Evolutionary conservation across 2,329 filamentous ascomycete species (phyloP).

Genomic region (Stemphylium vesicarium): DNA sequence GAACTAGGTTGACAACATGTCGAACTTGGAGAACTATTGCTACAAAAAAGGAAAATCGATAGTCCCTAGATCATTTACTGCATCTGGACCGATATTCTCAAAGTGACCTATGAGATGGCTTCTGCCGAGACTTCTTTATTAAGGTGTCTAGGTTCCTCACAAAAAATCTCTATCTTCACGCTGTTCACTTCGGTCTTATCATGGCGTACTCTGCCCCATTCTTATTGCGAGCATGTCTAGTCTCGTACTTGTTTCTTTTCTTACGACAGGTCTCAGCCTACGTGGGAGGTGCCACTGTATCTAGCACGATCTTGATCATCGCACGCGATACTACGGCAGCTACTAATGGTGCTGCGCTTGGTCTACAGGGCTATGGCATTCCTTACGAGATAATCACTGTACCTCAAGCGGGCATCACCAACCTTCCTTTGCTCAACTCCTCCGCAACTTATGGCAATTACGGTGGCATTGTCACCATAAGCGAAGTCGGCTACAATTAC

Average conservation of each 20-base stretch:
- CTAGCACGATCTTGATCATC: slow-evolving; percentile 62
- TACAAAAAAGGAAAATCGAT: slow-evolving; percentile 38
- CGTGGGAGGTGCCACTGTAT: slow-evolving; percentile 36
- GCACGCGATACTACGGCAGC: slow-evolving; percentile 60
- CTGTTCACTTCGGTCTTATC: slow-evolving; percentile 23
- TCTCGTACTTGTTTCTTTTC: slow-evolving; percentile 32
- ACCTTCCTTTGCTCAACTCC: slow-evolving; percentile 60
- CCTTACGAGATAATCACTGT: slow-evolving; percentile 63
- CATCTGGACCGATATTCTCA: slow-evolving; percentile 31
- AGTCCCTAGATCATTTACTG: slow-evolving; percentile 35
- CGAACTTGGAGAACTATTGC: not conserved
- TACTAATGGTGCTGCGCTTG: slow-evolving; percentile 58
- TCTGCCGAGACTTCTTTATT: slow-evolving; percentile 44
- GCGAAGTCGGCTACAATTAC: slow-evolving; percentile 63
- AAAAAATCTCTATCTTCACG: slow-evolving; percentile 24
- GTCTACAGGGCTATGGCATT: slow-evolving; percentile 67
- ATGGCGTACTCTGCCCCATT: slow-evolving; percentile 36
- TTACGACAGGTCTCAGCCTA: slow-evolving; percentile 26
- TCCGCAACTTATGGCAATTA: slow-evolving; percentile 61
- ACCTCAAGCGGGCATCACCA: slow-evolving; percentile 57
- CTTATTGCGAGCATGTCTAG: slow-evolving; percentile 32
- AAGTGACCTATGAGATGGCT: slow-evolving; percentile 32
- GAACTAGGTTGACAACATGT: slow-evolving; percentile 11
- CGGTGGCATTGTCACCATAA: slow-evolving; percentile 63
- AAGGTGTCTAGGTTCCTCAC: slow-evolving; percentile 33